These are phyloP conservation scores for Abrus pulchellus DNA, from an alignment of 306 rosid genomes.

Conservation along the genomic window DNA sequence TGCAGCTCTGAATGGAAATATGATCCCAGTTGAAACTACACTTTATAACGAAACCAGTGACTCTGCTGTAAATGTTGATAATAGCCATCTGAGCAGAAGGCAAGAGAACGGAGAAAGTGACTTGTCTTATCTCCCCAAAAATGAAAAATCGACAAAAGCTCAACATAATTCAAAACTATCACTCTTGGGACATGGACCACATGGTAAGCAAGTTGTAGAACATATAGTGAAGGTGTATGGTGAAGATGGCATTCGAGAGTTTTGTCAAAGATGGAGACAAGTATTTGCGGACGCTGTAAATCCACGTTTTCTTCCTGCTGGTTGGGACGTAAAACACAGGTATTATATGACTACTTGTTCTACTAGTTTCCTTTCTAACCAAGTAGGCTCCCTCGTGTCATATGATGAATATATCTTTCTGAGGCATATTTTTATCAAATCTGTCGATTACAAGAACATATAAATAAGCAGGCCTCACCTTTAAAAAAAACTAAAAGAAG, in stretches of 20 bases:
- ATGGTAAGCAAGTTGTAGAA: slow-evolving; percentile 93
- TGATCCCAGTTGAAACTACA: slow-evolving; percentile 37
- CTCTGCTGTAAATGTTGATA: slow-evolving; percentile 48
- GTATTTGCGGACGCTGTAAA: slow-evolving; percentile 80
- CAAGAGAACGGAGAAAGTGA: slow-evolving; percentile 52
- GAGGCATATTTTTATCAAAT: not conserved
- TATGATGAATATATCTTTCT: not conserved
- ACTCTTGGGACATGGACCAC: slow-evolving; percentile 95
- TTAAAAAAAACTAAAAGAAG: not conserved
- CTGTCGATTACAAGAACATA: not conserved
- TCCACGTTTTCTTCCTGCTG: slow-evolving; percentile 89
- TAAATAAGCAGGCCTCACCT: not conserved
- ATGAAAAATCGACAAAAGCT: slow-evolving; percentile 50
- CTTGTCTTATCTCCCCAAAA: slow-evolving; percentile 22
- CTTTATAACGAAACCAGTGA: slow-evolving; percentile 44
- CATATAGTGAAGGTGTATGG: slow-evolving; percentile 74
- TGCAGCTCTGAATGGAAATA: slow-evolving; percentile 44
- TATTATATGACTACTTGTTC: slow-evolving; percentile 47
- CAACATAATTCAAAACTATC: slow-evolving; percentile 74
- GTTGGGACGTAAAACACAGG: slow-evolving; percentile 99
- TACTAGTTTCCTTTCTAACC: slow-evolving; percentile 16
- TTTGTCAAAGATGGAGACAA: slow-evolving; percentile 97
- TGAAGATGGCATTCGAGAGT: slow-evolving; percentile 75
- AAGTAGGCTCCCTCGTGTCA: slow-evolving; percentile 1
- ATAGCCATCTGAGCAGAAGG: slow-evolving; percentile 36